Evolutionary conservation across 1,139 yeast species (phyloP), one percentile per base, ranked within the genome.

Genomic region (Protomyces inouyei): DNA sequence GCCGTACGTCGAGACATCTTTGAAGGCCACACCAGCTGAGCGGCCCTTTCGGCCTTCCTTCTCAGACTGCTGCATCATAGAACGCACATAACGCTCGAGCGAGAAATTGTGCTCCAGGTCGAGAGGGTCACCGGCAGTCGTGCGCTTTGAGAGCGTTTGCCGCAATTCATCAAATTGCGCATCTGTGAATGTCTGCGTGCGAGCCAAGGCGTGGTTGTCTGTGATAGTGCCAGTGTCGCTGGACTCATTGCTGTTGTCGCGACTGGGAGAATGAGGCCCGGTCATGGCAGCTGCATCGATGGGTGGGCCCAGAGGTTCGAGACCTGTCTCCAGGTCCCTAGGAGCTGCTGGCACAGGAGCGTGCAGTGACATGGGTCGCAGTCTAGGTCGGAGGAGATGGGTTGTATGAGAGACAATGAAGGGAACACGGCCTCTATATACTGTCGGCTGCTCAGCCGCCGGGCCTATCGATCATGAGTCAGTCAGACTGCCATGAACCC

Each of bases 1-100:
- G 66, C 96, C 97, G 68, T 79, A 82, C 1, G 92, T 95, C 64
- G 87, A 76, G 69, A 90, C 76, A 70, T 88, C 77, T 67, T 82
- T 81, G 79, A 85, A 90, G 2, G 86, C 82, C 37, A 90, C 79
- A 12, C 96, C 95, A 66, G 67, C 70, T 12, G 65, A 61, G 35
- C 68, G 67, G 32, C 64, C 61, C 21, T 52, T 48, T 37, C 68
- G 64, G 14, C 70, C 70, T 32, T 55, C 45, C 52, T 61, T 65
- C 36, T 57, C 63, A 23, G 55, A 54, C 43, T 60, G 54, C 55
- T 63, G 66, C 38, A 66, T 55, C 21, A 68, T 67, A 32, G 67
- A 64, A n/a, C 69, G 63, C 8, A 68, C 57, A 66, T 69, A 68
- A n/a, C 60, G 52, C 55, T 68, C 70, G 53, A 68, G 67, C 51